A percentile compares a stretch with the other conserved stretches of the same genome.
These are phyloP conservation scores for Royoungia palumana DNA, from an alignment of 768 basidiomycete genomes.

Conservation along the genomic window DNA sequence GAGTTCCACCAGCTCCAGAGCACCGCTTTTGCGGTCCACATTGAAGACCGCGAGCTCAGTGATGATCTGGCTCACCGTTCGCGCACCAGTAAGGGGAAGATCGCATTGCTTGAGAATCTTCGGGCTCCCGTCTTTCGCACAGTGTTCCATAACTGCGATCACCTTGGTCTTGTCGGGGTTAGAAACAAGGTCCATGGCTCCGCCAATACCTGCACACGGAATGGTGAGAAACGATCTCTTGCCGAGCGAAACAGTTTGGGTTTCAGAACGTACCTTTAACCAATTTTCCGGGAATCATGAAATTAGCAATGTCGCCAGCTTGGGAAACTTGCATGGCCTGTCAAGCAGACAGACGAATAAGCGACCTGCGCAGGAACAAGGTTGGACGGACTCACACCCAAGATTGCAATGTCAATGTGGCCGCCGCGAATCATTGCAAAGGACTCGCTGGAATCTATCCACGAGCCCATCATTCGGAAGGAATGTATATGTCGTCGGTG, in stretches of 20 bases:
- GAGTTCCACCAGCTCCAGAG: conserved; percentile 72
- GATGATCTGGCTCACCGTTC: conserved; percentile 86
- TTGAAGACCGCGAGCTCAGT: conserved; percentile 91
- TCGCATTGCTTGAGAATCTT: conserved; percentile 82
- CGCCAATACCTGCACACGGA: conserved; percentile 72
- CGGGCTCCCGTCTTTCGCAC: conserved; percentile 82
- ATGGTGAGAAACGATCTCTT: conserved; percentile 7
- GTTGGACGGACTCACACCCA: conserved; percentile 60
- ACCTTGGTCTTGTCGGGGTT: conserved; percentile 95
- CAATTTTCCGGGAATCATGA: conserved; percentile 96
- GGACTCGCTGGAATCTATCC: conserved; percentile 77
- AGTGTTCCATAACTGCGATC: conserved; percentile 87
- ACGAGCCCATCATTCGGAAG: not conserved
- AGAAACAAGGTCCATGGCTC: conserved; percentile 95
- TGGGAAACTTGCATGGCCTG: conserved; percentile 95
- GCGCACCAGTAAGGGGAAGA: conserved; percentile 86
- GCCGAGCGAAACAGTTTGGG: not conserved
- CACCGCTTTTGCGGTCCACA: conserved; percentile 73
- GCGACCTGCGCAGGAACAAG: not conserved
- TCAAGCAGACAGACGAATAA: conserved; percentile 1
- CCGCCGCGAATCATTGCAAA: conserved; percentile 99
- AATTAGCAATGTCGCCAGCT: conserved; percentile 93
- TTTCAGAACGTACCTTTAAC: conserved; percentile 57
- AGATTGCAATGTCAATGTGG: conserved; percentile 89
- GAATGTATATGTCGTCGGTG: not conserved